Percentiles rank a stretch among this genome's conserved stretches.
Conservation (phyloP, 139 green algal species). For the Picochlorum costavermella region DNA sequence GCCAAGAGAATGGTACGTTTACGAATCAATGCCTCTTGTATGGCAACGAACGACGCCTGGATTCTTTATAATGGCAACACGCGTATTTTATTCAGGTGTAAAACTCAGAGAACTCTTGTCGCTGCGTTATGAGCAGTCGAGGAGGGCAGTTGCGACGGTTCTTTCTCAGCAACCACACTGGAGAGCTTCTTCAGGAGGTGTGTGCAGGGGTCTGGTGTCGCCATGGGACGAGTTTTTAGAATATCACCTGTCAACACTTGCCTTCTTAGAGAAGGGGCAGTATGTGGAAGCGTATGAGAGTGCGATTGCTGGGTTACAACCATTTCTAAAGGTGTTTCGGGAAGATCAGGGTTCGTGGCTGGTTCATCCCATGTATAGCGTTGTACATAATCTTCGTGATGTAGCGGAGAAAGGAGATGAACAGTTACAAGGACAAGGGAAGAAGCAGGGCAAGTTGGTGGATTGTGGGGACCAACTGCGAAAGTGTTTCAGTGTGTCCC, state of each 20-base stretch:
- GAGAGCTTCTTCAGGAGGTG: slow-evolving; percentile 7
- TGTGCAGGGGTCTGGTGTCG: slow-evolving; percentile 10
- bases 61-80: too few species aligned
- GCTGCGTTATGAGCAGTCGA: slow-evolving; percentile 1
- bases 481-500: slow-evolving; percentile 43
- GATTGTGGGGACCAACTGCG: slow-evolving; percentile 50
- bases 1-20: slow-evolving; percentile 11
- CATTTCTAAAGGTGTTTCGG: slow-evolving; percentile 37
- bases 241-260: slow-evolving; percentile 18
- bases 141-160: slow-evolving; percentile 1
- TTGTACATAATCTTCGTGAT: slow-evolving; percentile 37
- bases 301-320: slow-evolving; percentile 13
- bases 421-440: slow-evolving; percentile 12
- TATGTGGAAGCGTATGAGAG: slow-evolving; percentile 31
- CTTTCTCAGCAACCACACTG: slow-evolving; percentile 13
- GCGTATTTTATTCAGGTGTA: slow-evolving; percentile 3
- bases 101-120: slow-evolving; percentile 12
- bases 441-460: slow-evolving; percentile 40
- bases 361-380: slow-evolving; percentile 31
- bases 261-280: slow-evolving; percentile 20
- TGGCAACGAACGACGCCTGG: too few species aligned
- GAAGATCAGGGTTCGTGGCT: slow-evolving; percentile 34
- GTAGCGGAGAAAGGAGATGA: slow-evolving; percentile 39
- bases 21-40: too few species aligned
- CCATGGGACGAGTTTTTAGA: slow-evolving; percentile 33